Evolutionary conservation across 331 rosid genomes (phyloP).

Genomic region (Spiraea crenata): DNA sequence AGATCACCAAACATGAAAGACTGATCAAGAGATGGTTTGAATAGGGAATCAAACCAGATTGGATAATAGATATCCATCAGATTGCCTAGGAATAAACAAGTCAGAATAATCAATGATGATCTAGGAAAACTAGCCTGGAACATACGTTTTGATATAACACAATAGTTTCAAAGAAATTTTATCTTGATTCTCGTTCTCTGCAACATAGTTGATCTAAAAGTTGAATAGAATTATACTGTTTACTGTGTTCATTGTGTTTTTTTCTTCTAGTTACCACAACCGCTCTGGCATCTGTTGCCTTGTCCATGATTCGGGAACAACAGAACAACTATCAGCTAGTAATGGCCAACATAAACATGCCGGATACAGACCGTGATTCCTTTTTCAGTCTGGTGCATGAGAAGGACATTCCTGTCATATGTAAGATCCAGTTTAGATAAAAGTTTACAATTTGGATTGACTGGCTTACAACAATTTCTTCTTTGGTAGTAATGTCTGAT

Average conservation of each 20-base stretch:
- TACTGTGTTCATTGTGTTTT: neutral
- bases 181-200: neutral
- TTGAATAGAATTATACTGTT: neutral
- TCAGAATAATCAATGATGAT: neutral
- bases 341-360: slow-evolving; percentile 28
- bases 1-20: neutral
- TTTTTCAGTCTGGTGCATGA: slow-evolving; percentile 16
- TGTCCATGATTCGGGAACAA: slow-evolving; percentile 30
- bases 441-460: neutral
- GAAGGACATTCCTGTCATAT: slow-evolving; percentile 30
- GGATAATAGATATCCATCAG: neutral
- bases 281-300: slow-evolving; percentile 28
- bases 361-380: slow-evolving; percentile 22
- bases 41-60: neutral
- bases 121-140: neutral
- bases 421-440: slow-evolving; percentile 16
- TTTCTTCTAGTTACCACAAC: slow-evolving; percentile 33
- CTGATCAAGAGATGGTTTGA: no score
- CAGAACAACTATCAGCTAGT: slow-evolving; percentile 22
- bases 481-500: neutral
- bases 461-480: neutral
- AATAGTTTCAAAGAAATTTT: neutral
- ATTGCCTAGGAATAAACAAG: no score
- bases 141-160: neutral
- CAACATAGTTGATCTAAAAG: neutral